Evolutionary conservation across 352 stramenopile genomes (phyloP), one percentile per base, ranked within the genome.

Genomic region (Phytophthora melonis): DNA sequence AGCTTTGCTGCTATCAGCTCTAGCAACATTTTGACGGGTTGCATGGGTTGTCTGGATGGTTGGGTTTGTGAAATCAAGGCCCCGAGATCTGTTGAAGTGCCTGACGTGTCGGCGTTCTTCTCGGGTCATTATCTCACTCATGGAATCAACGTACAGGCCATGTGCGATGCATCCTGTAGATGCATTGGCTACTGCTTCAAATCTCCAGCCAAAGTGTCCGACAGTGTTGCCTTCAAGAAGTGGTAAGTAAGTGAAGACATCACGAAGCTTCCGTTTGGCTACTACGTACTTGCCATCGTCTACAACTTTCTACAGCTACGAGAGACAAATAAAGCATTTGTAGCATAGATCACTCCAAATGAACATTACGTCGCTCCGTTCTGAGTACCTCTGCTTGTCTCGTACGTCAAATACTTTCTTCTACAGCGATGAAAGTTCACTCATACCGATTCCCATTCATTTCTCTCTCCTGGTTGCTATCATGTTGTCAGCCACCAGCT

Each of bases 141-240:
- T 27, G 21, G 50, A 1, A 61, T 68, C 16, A 68, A 60, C 30
- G 10, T 49, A 9, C 50, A 56, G n/a, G 50, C 50, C 1, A 68
- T 70, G 54, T 70, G 30, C 19, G 55, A 68, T n/a, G 55, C 43
- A 16, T 9, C 53, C 23, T 69, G 50, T n/a, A 27, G 43, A 8
- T 64, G 64, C 23, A 39, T 8, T 39, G 34, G 34, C 2, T 39
- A 39, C 8, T 39, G 34, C 10, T 41, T 14, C 8, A 14, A 41
- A 4, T 14, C 34, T 14, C 8, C 34, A 0, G 34, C 1, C 4
- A 41, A 41, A 41, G 34, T 41, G 59, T 3, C 25, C 14, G 45
- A 70, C 14, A 63, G 27, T 16, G 54, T 62, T 6, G 36, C 52
- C 0, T 63, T 69, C 16, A 69, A 57, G 21, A 69, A 69, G 3